Conservation (phyloP, 305 asterid species). For the Salvia sclarea region DNA sequence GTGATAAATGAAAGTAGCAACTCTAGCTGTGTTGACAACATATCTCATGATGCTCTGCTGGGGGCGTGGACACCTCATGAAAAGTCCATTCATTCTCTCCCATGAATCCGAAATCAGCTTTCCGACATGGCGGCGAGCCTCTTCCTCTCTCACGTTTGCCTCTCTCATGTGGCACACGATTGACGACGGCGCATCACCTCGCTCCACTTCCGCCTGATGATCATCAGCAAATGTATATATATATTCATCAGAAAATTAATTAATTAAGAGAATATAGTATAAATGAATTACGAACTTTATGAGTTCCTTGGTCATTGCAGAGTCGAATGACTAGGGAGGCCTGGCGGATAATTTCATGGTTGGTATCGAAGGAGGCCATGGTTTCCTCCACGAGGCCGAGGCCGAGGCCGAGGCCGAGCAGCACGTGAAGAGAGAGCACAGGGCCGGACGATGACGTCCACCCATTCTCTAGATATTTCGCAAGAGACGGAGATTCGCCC, state of each 20-base stretch:
- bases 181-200: conserved; percentile 69
- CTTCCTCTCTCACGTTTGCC: conserved; percentile 46
- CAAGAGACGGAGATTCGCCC: conserved; percentile 50
- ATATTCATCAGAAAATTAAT: no score
- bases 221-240: no score
- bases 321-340: conserved; percentile 58
- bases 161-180: conserved; percentile 64
- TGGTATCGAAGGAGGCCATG: conserved; percentile 26
- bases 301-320: conserved; percentile 58
- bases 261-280: no score
- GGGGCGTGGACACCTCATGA: background rate
- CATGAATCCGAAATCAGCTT: conserved; percentile 36
- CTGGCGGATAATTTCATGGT: conserved; percentile 39
- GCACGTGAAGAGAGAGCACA: conserved; percentile 42
- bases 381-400: conserved; percentile 22
- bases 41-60: conserved; percentile 27
- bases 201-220: conserved; percentile 59
- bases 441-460: conserved; percentile 58
- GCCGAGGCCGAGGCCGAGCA: conserved; percentile 43
- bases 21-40: conserved; percentile 46
- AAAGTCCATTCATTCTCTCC: conserved; percentile 46
- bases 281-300: no score
- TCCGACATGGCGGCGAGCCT: conserved; percentile 43
- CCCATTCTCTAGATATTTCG: conserved; percentile 53
- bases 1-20: conserved; percentile 50